A percentile compares a stretch with the other conserved stretches of the same genome.
These are phyloP conservation scores for Aspergillus puulaauensis DNA, from an alignment of 2,329 filamentous ascomycete species.

Conservation along the genomic window DNA sequence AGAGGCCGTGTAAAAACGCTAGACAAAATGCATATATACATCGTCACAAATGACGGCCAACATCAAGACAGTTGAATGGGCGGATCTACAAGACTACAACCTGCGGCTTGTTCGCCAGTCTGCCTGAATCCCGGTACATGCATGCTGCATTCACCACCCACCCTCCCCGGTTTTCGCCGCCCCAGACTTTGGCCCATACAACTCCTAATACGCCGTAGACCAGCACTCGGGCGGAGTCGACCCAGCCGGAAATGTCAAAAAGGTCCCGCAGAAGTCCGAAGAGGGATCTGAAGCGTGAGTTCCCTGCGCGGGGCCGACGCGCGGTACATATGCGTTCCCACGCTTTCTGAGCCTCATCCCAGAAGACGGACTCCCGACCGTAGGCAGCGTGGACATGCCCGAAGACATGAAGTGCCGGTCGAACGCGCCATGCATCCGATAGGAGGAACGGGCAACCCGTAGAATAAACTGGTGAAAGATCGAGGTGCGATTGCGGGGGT, in stretches of 20 bases:
- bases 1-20: not conserved
- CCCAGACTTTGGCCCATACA: slow-evolving; percentile 62
- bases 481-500: slow-evolving; percentile 72
- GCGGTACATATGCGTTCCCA: slow-evolving; percentile 65
- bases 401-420: slow-evolving; percentile 76
- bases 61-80: not conserved
- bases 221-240: slow-evolving; percentile 51
- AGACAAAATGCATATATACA: not conserved
- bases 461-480: slow-evolving; percentile 53
- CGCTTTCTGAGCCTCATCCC: slow-evolving; percentile 69
- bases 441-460: slow-evolving; percentile 72
- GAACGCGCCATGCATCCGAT: slow-evolving; percentile 70
- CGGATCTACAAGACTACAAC: slow-evolving; percentile 30
- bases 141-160: slow-evolving; percentile 61
- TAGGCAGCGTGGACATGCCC: slow-evolving; percentile 80
- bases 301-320: slow-evolving; percentile 26
- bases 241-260: slow-evolving; percentile 41
- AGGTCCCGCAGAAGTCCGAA: slow-evolving; percentile 36
- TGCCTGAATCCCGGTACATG: slow-evolving; percentile 39
- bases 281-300: slow-evolving; percentile 23
- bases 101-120: slow-evolving; percentile 37
- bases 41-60: not conserved
- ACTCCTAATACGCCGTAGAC: slow-evolving; percentile 55
- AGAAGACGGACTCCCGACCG: slow-evolving; percentile 69
- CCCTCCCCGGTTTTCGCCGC: slow-evolving; percentile 50